Percentiles rank a stretch among this genome's conserved stretches.
These are phyloP conservation scores for Fusarium brachygibbosum DNA, from an alignment of 2,329 filamentous ascomycete genomes.

Conservation along the genomic window DNA sequence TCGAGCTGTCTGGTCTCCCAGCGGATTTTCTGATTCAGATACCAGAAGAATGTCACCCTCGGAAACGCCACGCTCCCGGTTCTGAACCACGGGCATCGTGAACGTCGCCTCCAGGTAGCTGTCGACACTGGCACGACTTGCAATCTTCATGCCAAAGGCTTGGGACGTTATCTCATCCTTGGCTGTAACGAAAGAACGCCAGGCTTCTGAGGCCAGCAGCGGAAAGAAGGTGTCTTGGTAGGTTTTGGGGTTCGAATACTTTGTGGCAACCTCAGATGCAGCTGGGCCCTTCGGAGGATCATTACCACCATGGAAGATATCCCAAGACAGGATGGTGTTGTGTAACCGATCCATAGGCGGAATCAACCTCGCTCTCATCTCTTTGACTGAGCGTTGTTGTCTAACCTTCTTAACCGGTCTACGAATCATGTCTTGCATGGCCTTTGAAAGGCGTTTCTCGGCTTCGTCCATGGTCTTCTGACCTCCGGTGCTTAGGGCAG, in stretches of 20 bases:
- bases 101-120: slow-evolving; percentile 93
- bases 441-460: slow-evolving; percentile 59
- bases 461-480: slow-evolving; percentile 65
- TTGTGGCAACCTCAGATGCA: slow-evolving; percentile 82
- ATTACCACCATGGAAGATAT: slow-evolving; percentile 91
- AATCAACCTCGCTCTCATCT: slow-evolving; percentile 92
- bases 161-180: slow-evolving; percentile 88
- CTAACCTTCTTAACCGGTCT: slow-evolving; percentile 88
- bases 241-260: slow-evolving; percentile 79
- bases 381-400: slow-evolving; percentile 84
- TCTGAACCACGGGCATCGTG: slow-evolving; percentile 77
- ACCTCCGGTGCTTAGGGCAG: slow-evolving; percentile 62
- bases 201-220: slow-evolving; percentile 90
- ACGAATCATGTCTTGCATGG: slow-evolving; percentile 68
- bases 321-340: slow-evolving; percentile 89
- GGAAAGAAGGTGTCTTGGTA: slow-evolving; percentile 94
- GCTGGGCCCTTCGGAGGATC: slow-evolving; percentile 83
- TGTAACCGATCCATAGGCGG: slow-evolving; percentile 90
- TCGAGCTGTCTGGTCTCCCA: slow-evolving; percentile 73
- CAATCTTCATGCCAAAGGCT: slow-evolving; percentile 87
- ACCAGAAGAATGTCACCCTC: slow-evolving; percentile 93
- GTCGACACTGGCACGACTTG: slow-evolving; percentile 90
- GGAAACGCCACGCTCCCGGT: slow-evolving; percentile 77
- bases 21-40: slow-evolving; percentile 79
- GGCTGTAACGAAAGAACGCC: slow-evolving; percentile 91